phyloP scores from a whole-genome alignment of 352 stramenopile genomes.

The Peronospora farinosa region DNA sequence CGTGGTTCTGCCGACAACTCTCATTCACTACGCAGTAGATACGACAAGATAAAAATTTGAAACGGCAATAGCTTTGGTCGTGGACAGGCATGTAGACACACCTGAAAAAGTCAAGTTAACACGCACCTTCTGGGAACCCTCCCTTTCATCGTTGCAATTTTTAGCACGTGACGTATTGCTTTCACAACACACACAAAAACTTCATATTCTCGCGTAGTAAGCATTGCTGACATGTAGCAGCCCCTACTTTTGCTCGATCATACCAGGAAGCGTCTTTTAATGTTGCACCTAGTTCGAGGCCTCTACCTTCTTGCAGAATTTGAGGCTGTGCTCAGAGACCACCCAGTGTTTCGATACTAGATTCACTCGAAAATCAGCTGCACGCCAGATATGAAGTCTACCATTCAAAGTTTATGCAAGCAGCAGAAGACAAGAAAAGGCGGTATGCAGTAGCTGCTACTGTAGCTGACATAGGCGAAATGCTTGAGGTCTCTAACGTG shows the following conservation, averaged over 20 bases:
- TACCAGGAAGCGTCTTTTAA: background rate
- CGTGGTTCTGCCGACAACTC: no score
- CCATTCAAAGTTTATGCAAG: background rate
- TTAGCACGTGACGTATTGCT: background rate
- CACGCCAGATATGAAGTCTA: background rate
- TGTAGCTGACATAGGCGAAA: background rate
- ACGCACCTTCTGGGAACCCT: background rate
- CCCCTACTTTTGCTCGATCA: background rate
- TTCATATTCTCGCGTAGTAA: background rate
- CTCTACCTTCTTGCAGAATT: background rate
- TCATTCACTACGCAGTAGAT: no score
- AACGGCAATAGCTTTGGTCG: no score
- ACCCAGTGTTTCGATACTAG: no score
- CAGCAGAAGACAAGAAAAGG: no score
- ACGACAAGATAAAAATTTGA: no score
- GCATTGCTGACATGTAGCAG: background rate
- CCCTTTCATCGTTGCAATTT: background rate
- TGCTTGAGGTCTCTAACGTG: constrained; percentile 3
- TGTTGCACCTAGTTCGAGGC: no score
- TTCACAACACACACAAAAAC: background rate
- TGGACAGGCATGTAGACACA: no score
- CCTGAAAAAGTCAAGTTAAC: background rate
- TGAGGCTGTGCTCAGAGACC: no score
- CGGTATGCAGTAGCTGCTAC: background rate
- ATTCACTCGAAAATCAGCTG: no score